Evolutionary conservation across 2,329 filamentous ascomycete genomes (phyloP).

Genomic region (Trichoderma brevicompactum): DNA sequence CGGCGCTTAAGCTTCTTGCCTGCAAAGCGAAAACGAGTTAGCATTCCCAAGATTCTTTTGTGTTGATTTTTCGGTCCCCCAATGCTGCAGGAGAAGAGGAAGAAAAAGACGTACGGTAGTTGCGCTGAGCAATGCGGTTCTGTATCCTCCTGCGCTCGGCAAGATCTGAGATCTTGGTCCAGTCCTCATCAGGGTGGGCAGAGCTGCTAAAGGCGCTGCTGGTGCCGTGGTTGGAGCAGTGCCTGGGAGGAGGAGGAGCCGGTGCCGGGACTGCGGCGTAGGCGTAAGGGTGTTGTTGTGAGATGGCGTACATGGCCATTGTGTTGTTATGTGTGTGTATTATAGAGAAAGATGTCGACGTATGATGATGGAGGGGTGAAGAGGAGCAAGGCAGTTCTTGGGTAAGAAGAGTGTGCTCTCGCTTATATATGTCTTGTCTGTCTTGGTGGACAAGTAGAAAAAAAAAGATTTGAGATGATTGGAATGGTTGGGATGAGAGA

Average conservation of each 20-base stretch:
- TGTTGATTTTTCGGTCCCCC: no score
- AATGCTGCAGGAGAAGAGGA: background rate
- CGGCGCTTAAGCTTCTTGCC: conserved; percentile 93
- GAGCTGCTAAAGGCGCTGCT: conserved; percentile 95
- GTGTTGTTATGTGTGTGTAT: conserved; percentile 28
- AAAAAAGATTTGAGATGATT: conserved; percentile 10
- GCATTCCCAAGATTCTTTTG: no score
- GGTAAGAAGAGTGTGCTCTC: background rate
- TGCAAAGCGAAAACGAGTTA: conserved; percentile 42
- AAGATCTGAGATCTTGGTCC: conserved; percentile 98
- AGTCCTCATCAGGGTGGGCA: conserved; percentile 95
- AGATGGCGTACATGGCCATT: conserved; percentile 46
- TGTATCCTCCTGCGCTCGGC: conserved; percentile 93
- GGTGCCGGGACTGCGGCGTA: conserved; percentile 37
- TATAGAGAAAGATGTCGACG: conserved; percentile 3
- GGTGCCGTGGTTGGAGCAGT: conserved; percentile 74
- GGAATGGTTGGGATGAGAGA: conserved; percentile 20
- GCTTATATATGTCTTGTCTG: no score
- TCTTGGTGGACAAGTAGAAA: background rate
- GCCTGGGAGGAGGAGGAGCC: conserved; percentile 55
- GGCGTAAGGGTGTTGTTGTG: conserved; percentile 43
- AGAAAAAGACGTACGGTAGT: conserved; percentile 74
- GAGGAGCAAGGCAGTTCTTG: conserved; percentile 19
- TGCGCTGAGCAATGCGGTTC: conserved; percentile 96
- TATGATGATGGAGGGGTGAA: conserved; percentile 24